A percentile compares a stretch with the other conserved stretches of the same genome.
Conservation (phyloP, 208 protist genomes). For the Angomonas ambiguus region DNA sequence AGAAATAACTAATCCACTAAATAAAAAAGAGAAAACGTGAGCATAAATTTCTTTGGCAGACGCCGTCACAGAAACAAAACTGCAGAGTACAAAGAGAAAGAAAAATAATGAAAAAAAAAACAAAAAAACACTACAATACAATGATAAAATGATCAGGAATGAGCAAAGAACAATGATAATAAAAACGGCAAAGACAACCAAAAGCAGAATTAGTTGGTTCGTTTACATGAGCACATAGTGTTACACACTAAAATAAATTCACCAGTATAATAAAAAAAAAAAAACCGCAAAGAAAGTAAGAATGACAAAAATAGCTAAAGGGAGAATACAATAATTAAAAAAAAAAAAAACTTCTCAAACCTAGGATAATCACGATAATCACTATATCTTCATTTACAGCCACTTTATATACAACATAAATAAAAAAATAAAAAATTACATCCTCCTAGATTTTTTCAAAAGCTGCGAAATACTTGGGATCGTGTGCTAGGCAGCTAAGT, state of each 20-base stretch:
- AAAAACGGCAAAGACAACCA: neutral
- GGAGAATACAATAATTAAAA: conserved; percentile 6
- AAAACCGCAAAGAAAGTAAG: neutral
- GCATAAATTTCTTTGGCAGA: too few relatives aligned
- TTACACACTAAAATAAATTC: neutral
- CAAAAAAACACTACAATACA: conserved; percentile 6
- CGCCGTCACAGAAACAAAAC: neutral
- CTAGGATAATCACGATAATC: too few relatives aligned
- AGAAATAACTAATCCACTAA: neutral
- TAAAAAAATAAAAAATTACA: neutral
- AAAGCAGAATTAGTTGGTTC: neutral
- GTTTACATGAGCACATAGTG: neutral
- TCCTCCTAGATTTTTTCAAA: conserved; percentile 7
- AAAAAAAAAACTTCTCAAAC: neutral
- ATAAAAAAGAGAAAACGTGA: conserved; percentile 9
- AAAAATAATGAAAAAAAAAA: conserved; percentile 7
- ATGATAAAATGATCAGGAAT: conserved; percentile 8
- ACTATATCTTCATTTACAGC: too few relatives aligned
- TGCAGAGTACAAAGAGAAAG: neutral
- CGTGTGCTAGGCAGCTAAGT: conserved; percentile 21
- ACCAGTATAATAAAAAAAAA: neutral
- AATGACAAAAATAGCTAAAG: conserved; percentile 11
- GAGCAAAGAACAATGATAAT: conserved; percentile 7
- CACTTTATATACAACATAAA: too few relatives aligned
- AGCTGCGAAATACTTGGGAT: conserved; percentile 21